Evolutionary conservation across 345 rosid species (phyloP), one percentile per base, ranked within the genome.

Genomic region (Linum lewisii): DNA sequence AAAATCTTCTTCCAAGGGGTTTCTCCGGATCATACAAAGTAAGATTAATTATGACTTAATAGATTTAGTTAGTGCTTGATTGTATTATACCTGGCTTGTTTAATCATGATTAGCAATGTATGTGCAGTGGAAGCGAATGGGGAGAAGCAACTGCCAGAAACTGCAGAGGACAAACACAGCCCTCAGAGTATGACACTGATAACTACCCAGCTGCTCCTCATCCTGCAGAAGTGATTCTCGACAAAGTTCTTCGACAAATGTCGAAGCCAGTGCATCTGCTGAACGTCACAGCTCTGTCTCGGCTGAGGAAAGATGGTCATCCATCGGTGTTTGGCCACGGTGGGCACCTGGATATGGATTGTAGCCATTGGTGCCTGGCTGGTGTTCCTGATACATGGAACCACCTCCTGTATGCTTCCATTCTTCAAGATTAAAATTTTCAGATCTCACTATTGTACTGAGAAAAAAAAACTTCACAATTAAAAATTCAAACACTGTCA

Each of bases 301-400:
- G 74, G 5, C 64, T 72, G 16, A 77, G 85, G 42, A 78, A 69
- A 66, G 87, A 84, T 6, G 90, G 79, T 0, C 87, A 84, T 44
- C 90, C 90, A 0, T 78, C 90, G 1, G 67, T 66, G 6, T 84
- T 72, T 8, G 87, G 85, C 25, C 47, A 21, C 8, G 86, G 84
- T 1, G 74, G 79, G 19, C 73, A 29, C 61, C 66, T 42, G 1
- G 75, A 44, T 54, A 51, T 24, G 13, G 85, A 82, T 32, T 82
- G 88, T 63, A 82, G 72, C 62, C 85, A 78, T 23, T 80, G 88
- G 88, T 82, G 88, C 45, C 79, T 82, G 21, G 71, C 88, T 19
- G 88, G 81, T 42, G 79, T 80, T 21, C 87, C 90, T 32, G 87
- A 84, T 50, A 69, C 81, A 20, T 79, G 90, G 87, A 82, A 79